Base-by-base conservation (phyloP, 176 grass and related monocot species). In the Carex scoparia region DNA sequence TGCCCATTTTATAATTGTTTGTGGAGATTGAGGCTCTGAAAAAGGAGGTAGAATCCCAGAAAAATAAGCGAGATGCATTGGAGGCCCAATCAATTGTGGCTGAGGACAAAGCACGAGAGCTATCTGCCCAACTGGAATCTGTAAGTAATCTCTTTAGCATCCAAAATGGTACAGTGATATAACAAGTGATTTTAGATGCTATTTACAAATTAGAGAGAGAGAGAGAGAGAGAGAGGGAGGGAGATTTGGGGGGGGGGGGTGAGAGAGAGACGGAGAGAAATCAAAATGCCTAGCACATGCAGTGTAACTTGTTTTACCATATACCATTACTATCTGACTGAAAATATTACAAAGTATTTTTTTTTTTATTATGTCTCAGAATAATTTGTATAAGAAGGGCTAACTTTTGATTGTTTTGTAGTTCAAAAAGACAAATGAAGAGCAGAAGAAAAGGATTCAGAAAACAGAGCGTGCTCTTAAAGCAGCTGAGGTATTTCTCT, bases 401-500 rank as follows among this genome's bases (percentile, higher is more conserved):
- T 67, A 33, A 63, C 74, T 81, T 83, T 77, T 69, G 18, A 44
- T 91, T 81, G 78, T 46, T 76, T 91, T 86, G 56, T 95, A 99
- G 96, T 88, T 99, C 40, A 85, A 95, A 81, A 99, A 89, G 82
- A 95, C 85, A 48, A 95, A 87, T 8, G 84, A 89, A 59, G 85
- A 92, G 31, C 96, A 95, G 86, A 95, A 89, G 63, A 84, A 48
- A 79, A 95, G 91, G 85, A 92, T 99, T 42, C 88, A 89, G 78
- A 99, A 99, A 90, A 95, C 88, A n/a, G 87, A 95, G 81, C 84
- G 48, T 57, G 93, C 91, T 84, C 96, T 94, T 92, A 86, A 92
- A 90, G 71, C 82, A 83, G 93, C 93, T 57, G 91, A 99, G 96
- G 93, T 99, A 76, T 93, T 85, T 87, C 13, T 89, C 12, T 87